These are phyloP conservation scores for Chloranthus sessilifolius DNA, from an alignment of 164 flowering plant genomes.

Conservation along the genomic window DNA sequence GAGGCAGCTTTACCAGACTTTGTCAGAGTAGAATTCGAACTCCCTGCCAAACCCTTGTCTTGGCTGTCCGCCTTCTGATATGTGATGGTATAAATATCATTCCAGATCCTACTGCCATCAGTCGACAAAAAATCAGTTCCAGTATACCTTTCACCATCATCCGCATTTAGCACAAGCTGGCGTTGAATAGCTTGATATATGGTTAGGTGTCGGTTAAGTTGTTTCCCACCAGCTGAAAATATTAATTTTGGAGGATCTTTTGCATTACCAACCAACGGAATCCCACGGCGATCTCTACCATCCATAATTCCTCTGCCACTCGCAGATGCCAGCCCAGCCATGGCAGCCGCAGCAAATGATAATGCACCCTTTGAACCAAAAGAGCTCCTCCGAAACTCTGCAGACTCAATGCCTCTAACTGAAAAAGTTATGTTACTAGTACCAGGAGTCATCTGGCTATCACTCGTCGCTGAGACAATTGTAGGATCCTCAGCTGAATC, in stretches of 20 bases:
- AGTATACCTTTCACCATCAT: slow-evolving; percentile 68
- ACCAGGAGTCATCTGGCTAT: slow-evolving; percentile 53
- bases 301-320: slow-evolving; percentile 73
- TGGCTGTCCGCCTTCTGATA: slow-evolving; percentile 80
- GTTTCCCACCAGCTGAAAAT: slow-evolving; percentile 84
- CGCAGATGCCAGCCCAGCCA: slow-evolving; percentile 87
- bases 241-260: slow-evolving; percentile 70
- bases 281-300: slow-evolving; percentile 78
- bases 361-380: slow-evolving; percentile 82
- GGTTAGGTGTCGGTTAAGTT: slow-evolving; percentile 77
- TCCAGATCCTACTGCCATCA: slow-evolving; percentile 88
- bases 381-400: slow-evolving; percentile 52
- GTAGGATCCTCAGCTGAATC: slow-evolving; percentile 66
- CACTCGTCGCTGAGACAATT: slow-evolving; percentile 45
- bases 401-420: slow-evolving; percentile 47
- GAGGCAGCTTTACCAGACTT: slow-evolving; percentile 54
- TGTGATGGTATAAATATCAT: slow-evolving; percentile 80
- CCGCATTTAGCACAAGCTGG: slow-evolving; percentile 84
- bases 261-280: slow-evolving; percentile 49
- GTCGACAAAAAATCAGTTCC: slow-evolving; percentile 62
- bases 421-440: slow-evolving; percentile 57
- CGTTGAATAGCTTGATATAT: slow-evolving; percentile 93
- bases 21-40: slow-evolving; percentile 34
- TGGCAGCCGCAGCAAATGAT: slow-evolving; percentile 98
- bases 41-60: slow-evolving; percentile 47